phyloP scores from a whole-genome alignment of 441 rosid genomes.

The Populus hybrid region DNA sequence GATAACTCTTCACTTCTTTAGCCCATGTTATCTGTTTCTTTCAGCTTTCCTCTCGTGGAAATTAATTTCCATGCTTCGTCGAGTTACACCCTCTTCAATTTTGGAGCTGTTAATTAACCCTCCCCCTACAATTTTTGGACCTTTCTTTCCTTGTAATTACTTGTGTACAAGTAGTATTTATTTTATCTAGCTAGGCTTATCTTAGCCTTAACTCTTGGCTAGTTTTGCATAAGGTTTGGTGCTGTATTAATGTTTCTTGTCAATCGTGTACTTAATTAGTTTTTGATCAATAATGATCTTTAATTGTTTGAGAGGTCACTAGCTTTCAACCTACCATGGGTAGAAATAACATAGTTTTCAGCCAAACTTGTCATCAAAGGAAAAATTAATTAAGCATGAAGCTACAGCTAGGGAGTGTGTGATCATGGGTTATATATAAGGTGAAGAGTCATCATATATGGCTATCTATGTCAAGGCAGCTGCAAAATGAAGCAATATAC shows the following conservation, averaged over 20 bases:
- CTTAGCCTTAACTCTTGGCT: neutral
- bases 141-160: neutral
- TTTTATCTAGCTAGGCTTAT: neutral
- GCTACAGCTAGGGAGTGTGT: constrained; percentile 9
- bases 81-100: too few relatives aligned
- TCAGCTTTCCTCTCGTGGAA: too few relatives aligned
- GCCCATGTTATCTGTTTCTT: neutral
- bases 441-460: constrained; percentile 22
- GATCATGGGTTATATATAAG: constrained; percentile 4
- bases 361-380: constrained; percentile 30
- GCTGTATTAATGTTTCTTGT: neutral
- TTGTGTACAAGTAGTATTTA: neutral
- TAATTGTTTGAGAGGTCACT: neutral
- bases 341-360: constrained; percentile 10
- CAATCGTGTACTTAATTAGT: neutral
- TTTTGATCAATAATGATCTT: neutral
- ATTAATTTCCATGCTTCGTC: too few relatives aligned
- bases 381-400: neutral
- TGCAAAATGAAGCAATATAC: constrained; percentile 1
- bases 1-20: too few relatives aligned
- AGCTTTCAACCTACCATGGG: neutral
- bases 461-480: neutral
- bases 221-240: neutral
- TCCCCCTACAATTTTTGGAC: neutral
- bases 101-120: too few relatives aligned